A percentile compares a stretch with the other conserved stretches of the same genome.
These are phyloP conservation scores for Austroboletus festivus DNA, from an alignment of 768 basidiomycete genomes.

Conservation along the genomic window DNA sequence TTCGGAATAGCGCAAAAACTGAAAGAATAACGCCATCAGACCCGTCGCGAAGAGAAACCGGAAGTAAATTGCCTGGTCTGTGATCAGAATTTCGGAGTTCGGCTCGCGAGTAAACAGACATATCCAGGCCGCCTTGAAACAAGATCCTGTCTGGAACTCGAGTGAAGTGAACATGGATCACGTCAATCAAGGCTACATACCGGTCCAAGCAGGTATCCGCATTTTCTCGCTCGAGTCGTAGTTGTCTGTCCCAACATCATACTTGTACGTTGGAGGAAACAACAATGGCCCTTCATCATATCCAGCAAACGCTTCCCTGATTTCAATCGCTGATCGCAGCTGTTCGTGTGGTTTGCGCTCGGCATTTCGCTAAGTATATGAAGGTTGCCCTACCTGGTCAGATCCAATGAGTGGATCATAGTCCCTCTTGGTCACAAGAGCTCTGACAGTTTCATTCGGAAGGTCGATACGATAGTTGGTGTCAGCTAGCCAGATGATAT, in stretches of 20 bases:
- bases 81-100: conserved; percentile 94
- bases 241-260: conserved; percentile 73
- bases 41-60: background rate
- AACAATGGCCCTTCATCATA: conserved; percentile 87
- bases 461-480: conserved; percentile 93
- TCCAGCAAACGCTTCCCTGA: conserved; percentile 70
- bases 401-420: conserved; percentile 72
- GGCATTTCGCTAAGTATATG: background rate
- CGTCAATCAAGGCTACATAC: conserved; percentile 39
- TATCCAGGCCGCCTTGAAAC: conserved; percentile 75
- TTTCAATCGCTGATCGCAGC: conserved; percentile 72
- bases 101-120: conserved; percentile 77
- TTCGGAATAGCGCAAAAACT: conserved; percentile 86
- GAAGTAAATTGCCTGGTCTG: conserved; percentile 63
- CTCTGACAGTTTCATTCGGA: conserved; percentile 75
- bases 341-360: conserved; percentile 27
- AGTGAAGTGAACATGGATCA: conserved; percentile 3
- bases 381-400: conserved; percentile 87
- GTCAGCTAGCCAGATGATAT: conserved; percentile 92
- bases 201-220: conserved; percentile 97
- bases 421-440: conserved; percentile 59
- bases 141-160: conserved; percentile 79
- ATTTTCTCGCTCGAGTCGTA: conserved; percentile 97
- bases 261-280: conserved; percentile 96
- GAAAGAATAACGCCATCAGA: background rate